Base-by-base conservation (phyloP, 2,329 filamentous ascomycete species). In the Xylaria sp. region DNA sequence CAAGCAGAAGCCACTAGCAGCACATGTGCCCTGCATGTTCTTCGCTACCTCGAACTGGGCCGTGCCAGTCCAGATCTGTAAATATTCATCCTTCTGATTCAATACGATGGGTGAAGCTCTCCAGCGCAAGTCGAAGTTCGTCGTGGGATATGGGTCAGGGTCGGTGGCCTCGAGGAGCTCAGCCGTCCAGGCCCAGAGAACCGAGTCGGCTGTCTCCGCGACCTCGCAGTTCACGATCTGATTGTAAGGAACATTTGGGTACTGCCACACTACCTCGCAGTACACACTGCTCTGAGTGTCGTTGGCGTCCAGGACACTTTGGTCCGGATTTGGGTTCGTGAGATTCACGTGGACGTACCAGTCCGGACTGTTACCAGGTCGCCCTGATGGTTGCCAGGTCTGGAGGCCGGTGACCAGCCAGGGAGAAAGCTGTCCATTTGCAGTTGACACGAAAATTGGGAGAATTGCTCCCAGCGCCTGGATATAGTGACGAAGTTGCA, bases 331-430 rank as follows among this genome's bases (percentile, higher is more conserved):
- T n/a, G 75, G 73, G 53, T 76, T 75, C 13, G 65, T 59, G 68
- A 78, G 75, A 44, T 68, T 70, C 17, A 70, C 70, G 54, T 50
- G 58, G 25, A 77, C 53, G 33, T 61, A 53, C 11, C 67, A 74
- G 58, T 70, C 53, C 13, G 69, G 63, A 36, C 55, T 71, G n/a
- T 25, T 71, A 1, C 67, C 72, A 1, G 75, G 74, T 22, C 72
- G 67, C 7, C 73, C 72, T 1, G 74, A 74, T 7, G 76, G 76
- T 5, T 71, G 71, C 58, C 61, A 71, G 0, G 75, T 74, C 1
- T 47, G 33, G 1, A 77, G 38, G 7, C n/a, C 17, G 1, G 72
- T 71, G 53, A 77, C 73, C 29, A 73, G 56, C 75, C 75, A 77
- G 20, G 73, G 73, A 31, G 66, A 54, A 22, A 70, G 53, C 13